Evolutionary conservation across 352 stramenopile genomes (phyloP), one percentile per base, ranked within the genome.

Genomic region (Phytophthora citrophthora): DNA sequence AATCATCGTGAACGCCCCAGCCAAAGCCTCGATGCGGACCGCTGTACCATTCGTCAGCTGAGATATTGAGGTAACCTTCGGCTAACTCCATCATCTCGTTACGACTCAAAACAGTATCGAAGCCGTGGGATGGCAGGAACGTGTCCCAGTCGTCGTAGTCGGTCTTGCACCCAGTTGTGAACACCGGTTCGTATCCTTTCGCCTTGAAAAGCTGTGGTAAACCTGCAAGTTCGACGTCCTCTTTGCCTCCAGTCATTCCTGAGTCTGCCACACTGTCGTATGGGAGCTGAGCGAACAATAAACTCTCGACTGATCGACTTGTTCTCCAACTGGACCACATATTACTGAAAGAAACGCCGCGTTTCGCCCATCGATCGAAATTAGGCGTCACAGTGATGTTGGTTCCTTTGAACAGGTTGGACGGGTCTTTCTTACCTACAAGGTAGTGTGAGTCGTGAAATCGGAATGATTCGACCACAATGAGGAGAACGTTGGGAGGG

Each of bases 251-350:
- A 7, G 68, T 71, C 40, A 77, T 82, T 7, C 76, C 80, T 0
- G 74, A 74, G 44, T 84, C 54, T 0, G 58, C 40, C 13, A 78
- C 54, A 31, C 62, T 74, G 31, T 88, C 70, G 41, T 78, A 83
- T 5, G 77, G 65, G 7, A 89, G 36, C 45, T 90, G 78, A 0
- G 61, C 81, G 49, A 77, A 90, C 20, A 86, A 38, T 29, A 86
- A 73, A 40, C 76, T 86, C 51, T 88, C 78, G 0, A 90, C 31
- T 0, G 81, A 86, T 2, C 81, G 76, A 67, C 78, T 90, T 13
- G 81, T 88, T 11, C 68, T 51, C 68, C 70, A 88, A 43, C 76
- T 88, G 9, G 81, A 90, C 78, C 81, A 90, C 39, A 88, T 67
- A 50, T 85, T 89, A 9, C 48, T 66, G 48, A 89, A 79, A 1